Evolutionary conservation across 768 basidiomycete species (phyloP), one percentile per base, ranked within the genome.

Genomic region (Tylopilus subfusipes): DNA sequence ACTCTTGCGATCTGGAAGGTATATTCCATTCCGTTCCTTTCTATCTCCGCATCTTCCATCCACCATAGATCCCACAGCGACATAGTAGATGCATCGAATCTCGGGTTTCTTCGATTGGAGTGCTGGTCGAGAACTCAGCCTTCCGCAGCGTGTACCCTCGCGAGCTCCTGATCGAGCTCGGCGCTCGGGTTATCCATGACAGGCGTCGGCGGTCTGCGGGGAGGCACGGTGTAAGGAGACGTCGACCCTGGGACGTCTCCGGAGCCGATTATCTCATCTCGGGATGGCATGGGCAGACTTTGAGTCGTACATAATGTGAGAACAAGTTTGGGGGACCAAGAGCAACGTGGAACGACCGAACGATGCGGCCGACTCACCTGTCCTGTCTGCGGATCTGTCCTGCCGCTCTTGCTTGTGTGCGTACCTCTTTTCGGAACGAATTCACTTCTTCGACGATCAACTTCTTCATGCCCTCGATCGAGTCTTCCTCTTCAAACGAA

Each of bases 401-500:
- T 14, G 83, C 76, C 1, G 82, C 82, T 38, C 88, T 77, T 16
- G 88, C 84, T 64, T 93, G 91, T 18, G 27, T 25, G 51, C 95
- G 83, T 11, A 98, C 94, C 68, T 94, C 86, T 9, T 87, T 81
- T 36, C 97, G 84, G 84, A 99, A 98, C 12, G 79, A 68, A 56
- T 84, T 84, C 36, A 98, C 96, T 70, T 98, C 95, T 25, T 95
- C 84, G 21, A 98, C 84, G 62, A 99, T 99, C 68, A 98, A 73
- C 59, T 82, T 84, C 73, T 96, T 91, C 97, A 98, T 98, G 11
- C 96, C 97, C 42, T 95, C 92, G 59, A 95, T 95, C 53, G 84
- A 85, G 56, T 98, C 97, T 73, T 97, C 97, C 60, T 90, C 88
- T 72, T 99, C 97, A 63, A 99, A 99, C 16, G 83, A 79, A 66